Evolutionary conservation across 257 asterid genomes (phyloP), one percentile per base, ranked within the genome.

Genomic region (Paulownia fortunei): DNA sequence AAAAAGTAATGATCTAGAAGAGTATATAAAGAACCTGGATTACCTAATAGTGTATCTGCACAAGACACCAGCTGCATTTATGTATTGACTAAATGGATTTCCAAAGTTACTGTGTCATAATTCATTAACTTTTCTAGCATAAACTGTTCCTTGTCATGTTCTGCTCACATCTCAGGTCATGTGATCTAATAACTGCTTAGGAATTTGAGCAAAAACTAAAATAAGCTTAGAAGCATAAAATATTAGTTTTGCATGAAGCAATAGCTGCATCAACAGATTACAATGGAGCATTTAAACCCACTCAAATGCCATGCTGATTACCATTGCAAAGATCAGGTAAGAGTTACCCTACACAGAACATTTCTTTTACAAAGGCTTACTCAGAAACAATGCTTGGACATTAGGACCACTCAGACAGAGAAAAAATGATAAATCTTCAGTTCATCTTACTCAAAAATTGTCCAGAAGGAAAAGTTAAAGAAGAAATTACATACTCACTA

Each of bases 401-500:
- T 54, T 60, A 41, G 46, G 49, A 74, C 55, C 60, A 58, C 73
- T 61, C 69, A 58, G 54, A 23, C 72, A 77, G 52, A 65, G 30
- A 80, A 69, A 44, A 27, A n/a, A 6, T 13, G 34, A 26, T 60
- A 32, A 75, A 66, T 39, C 44, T 42, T 64, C 60, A 21, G 19
- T 67, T 41, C 59, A 56, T 60, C 54, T 66, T 21, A 18, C 47
- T 12, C n/a, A 39, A 62, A 78, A 78, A 32, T 78, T 51, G 61
- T 54, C 21, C 76, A 79, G 63, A 75, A 82, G 69, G 60, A 80
- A 21, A 84, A 76, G 85, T 78, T 32, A 62, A 72, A 80, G 79
- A 84, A 73, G 76, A 80, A 78, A 82, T 79, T 73, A 92, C 98
- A 74, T 93, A 96, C 99, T 92, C 99, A 86, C 89, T 92, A 88